Evolutionary conservation across 1,284 basidiomycete genomes (phyloP).

Genomic region (Naganishia sp.): DNA sequence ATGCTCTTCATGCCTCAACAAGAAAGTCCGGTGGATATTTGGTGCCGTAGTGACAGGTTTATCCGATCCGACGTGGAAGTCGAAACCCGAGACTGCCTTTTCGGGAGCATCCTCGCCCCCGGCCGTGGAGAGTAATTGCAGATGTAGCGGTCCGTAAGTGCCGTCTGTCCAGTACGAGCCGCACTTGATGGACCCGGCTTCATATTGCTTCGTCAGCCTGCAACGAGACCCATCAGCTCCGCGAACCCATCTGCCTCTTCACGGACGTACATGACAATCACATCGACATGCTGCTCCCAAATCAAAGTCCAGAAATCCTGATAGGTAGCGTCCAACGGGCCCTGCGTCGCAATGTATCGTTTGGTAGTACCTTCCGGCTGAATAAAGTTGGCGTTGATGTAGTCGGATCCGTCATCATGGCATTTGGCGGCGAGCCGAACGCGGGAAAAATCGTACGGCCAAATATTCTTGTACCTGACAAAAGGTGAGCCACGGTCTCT

Average conservation of each 20-base stretch:
- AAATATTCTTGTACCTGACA: constrained; percentile 73
- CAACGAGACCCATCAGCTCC: constrained; percentile 38
- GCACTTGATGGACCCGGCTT: constrained; percentile 86
- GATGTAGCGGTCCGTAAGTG: constrained; percentile 68
- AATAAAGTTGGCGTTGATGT: constrained; percentile 89
- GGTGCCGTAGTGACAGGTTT: constrained; percentile 25
- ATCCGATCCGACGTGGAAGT: constrained; percentile 45
- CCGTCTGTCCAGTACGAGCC: constrained; percentile 83
- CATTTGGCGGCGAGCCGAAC: constrained; percentile 64
- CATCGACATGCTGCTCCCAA: constrained; percentile 59
- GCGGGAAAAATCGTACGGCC: constrained; percentile 81
- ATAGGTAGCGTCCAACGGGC: constrained; percentile 86
- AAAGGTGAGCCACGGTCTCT: background rate
- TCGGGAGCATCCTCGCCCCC: constrained; percentile 55
- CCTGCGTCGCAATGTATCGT: constrained; percentile 94
- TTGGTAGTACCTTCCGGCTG: constrained; percentile 77
- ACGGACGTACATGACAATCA: constrained; percentile 66
- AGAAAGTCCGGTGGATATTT: constrained; percentile 68
- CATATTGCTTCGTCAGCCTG: constrained; percentile 89
- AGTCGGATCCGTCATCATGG: constrained; percentile 69
- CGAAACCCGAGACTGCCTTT: constrained; percentile 47
- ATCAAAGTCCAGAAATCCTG: constrained; percentile 85
- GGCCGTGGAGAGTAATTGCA: constrained; percentile 66
- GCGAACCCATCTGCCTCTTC: background rate
- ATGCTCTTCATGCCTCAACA: constrained; percentile 64